These are phyloP conservation scores for Cordyceps farinosa DNA, from an alignment of 2,329 filamentous ascomycete species.

Conservation along the genomic window DNA sequence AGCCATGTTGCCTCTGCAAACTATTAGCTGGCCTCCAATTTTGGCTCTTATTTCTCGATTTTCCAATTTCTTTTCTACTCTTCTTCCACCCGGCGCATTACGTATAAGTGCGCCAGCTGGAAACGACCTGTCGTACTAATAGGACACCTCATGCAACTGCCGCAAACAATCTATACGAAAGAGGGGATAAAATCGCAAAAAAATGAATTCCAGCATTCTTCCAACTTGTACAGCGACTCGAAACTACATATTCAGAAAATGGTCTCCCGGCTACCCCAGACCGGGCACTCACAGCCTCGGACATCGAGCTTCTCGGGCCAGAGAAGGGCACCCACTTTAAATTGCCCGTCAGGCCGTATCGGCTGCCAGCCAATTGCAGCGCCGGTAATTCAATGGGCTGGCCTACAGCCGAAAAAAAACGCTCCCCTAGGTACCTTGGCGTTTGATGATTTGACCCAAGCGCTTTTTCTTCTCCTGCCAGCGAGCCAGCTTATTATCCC, in stretches of 20 bases:
- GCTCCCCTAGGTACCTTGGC: background rate
- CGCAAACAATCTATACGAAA: no score
- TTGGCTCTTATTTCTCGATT: no score
- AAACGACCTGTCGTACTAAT: no score
- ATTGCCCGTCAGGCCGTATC: background rate
- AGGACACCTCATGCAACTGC: no score
- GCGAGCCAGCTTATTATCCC: background rate
- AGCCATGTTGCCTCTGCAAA: no score
- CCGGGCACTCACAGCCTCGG: background rate
- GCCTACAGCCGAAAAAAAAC: constrained; percentile 9
- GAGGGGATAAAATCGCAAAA: background rate
- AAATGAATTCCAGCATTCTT: background rate
- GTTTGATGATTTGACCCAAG: background rate
- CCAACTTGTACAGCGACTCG: background rate
- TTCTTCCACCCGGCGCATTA: no score
- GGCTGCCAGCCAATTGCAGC: constrained; percentile 10
- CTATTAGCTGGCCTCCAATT: no score
- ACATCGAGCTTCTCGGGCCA: constrained; percentile 2
- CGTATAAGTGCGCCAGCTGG: no score
- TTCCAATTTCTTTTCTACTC: no score
- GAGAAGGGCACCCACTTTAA: constrained; percentile 5
- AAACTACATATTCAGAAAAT: background rate
- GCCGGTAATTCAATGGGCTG: constrained; percentile 8
- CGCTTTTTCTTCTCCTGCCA: no score
- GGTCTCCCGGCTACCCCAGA: background rate